Evolutionary conservation across 345 rosid genomes (phyloP), one percentile per base, ranked within the genome.

Genomic region (Sisymbrium altissimum): DNA sequence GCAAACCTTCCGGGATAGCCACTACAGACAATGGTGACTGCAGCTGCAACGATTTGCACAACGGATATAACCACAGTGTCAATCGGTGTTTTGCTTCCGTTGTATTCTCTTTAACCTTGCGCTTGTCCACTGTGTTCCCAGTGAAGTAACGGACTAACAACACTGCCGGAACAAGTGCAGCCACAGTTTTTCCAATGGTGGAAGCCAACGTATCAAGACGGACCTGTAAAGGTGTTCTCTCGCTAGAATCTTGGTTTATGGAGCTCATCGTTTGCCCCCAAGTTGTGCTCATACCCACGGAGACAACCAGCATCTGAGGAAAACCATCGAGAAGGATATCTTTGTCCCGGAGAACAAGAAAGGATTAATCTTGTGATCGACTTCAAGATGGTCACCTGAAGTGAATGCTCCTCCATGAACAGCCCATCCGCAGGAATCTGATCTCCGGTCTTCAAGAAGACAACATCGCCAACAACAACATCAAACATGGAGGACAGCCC

Each of bases 1-100:
- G 92, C 49, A 89, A 72, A 14, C 92, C 92, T 80, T 86, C 90
- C 8, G 96, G 90, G 46, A 89, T 84, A 48, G 92, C 96, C 52
- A 84, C 95, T 17, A 87, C 90, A n/a, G 35, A 87, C 86, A 55
- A 87, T 89, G 59, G 92, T 87, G 58, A 85, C 90, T 25, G 92
- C 90, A 67, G 81, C 84, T 2, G 96, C 76, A 43, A 89, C 71
- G 5, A 89, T 82, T 39, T 59, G 73, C 59, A 87, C 84, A 6
- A 89, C 81, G 2, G 82, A 77, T 68, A 72, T 86, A 5, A 87
- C 48, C 4, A 85, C 71, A 33, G 81, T 71, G 57, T 86, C 84
- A 14, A 60, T 9, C 23, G 76, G 67, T 32, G 90, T 81, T 23
- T 73, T 72, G 73, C 85, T 55, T 7, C 85, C 80, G 7, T n/a